Evolutionary conservation across 2,329 filamentous ascomycete species (phyloP), one percentile per base, ranked within the genome.

Genomic region (Epichloe sp.): DNA sequence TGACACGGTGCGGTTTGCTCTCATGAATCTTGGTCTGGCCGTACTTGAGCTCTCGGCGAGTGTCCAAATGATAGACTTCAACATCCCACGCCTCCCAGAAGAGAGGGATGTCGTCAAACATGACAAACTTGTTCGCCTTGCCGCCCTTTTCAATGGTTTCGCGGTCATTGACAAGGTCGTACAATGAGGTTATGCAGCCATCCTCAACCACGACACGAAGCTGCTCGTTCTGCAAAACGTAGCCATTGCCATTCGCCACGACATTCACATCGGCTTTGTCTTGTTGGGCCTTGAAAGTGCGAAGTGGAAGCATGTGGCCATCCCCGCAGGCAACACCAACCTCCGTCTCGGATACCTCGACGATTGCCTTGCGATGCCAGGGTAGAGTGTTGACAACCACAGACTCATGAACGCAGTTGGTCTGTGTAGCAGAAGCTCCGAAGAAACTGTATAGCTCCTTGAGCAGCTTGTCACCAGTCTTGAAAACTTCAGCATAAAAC

Each of bases 51-150:
- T 91, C 86, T 63, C 86, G 79, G 52, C 89, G 82, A 2, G 89
- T 93, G 51, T 94, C 82, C 26, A 97, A 78, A 61, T 98, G 93
- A 71, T 85, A 98, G 31, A 97, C 90, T 68, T 98, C 93, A 5
- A 97, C 91, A 65, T 98, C 91, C 90, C 91, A 95, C 3, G 89
- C 90, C 69, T 96, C 88, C 90, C 89, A 97, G 72, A 94, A 95
- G 23, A 96, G 77, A 21, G 90, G 90, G 70, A 97, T 96, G 70
- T 98, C 93, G 62, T 98, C 93, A 61, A 94, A 97, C 23, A 97
- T 82, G 56, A 97, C 90, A 48, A 93, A 80, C 63, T 96, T 89
- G 58, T 95, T 95, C 23, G 85, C 90, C 65, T 90, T 90, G 23
- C 79, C 78, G 38, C 79, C 81, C 58, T 78, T 70, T 3, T 87